Evolutionary conservation across 108 stramenopile genomes (phyloP).

Genomic region (Halocafeteria seosinensis): DNA sequence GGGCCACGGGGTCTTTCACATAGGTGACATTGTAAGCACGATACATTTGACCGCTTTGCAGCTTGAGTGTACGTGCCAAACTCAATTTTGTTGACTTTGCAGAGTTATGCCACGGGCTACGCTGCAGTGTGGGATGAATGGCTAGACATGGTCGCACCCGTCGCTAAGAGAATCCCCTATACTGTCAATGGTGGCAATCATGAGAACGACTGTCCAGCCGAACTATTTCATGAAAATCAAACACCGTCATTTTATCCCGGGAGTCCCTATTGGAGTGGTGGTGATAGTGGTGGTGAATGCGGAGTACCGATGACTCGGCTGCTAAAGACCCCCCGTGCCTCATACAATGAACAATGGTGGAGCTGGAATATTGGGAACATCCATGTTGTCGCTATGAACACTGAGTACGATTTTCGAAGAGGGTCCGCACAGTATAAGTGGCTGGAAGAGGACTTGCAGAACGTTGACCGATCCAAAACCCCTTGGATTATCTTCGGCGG

Average conservation of each 20-base stretch:
- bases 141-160: neutral
- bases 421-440: constrained; percentile 1
- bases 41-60: no score
- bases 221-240: neutral
- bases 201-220: constrained; percentile 1
- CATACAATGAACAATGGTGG: neutral
- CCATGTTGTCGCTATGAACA: constrained; percentile 1
- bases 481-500: neutral
- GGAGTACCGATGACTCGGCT: neutral
- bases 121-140: constrained; percentile 5
- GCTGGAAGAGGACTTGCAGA: neutral
- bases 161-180: neutral
- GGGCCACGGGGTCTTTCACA: no score
- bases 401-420: constrained; percentile 1
- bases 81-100: no score
- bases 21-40: no score
- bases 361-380: neutral
- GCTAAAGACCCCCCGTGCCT: neutral
- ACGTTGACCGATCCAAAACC: neutral
- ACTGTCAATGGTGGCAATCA: constrained; percentile 9
- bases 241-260: neutral
- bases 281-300: neutral
- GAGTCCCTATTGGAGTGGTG: neutral
- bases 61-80: no score
- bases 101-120: constrained; percentile 8